Evolutionary conservation across 176 grass and related monocot genomes (phyloP), one percentile per base, ranked within the genome.

Genomic region (Ananas comosus): DNA sequence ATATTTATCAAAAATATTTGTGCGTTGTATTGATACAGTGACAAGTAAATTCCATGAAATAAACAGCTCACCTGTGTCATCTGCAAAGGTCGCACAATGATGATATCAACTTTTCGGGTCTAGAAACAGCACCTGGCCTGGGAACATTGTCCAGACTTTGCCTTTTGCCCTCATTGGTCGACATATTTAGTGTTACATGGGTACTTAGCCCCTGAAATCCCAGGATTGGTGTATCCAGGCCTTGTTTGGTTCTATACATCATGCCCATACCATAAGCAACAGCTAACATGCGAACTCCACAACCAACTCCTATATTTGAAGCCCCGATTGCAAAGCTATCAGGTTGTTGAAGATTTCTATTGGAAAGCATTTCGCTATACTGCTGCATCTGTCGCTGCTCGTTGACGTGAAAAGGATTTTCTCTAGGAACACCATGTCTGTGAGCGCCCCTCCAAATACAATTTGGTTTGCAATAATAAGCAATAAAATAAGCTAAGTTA

Each of bases 291-390:
- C 87, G 81, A 77, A 77, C 80, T 71, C 88, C 81, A 75, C 78
- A 76, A 73, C 91, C 92, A 82, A 88, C 83, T 51, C 78, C 88
- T 49, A 82, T 52, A 13, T 89, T 78, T 63, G 89, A 75, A 67
- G 74, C 70, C 68, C 89, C 80, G 71, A 80, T 65, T 80, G 88
- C 53, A 76, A 86, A 51, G 64, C 86, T 63, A 69, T 72, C 81
- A 59, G 85, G 70, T 76, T 91, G 92, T 63, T 88, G 88, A 83
- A 83, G 71, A 67, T 51, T 90, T 83, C 87, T 87, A 72, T 87
- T 78, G 2, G 84, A 83, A 53, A 94, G 72, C 85, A 99, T 91
- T 64, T 88, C 89, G 57, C 65, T 92, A 61, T 88, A 90, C 63
- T 80, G 94, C 68, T 27, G 25, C 25, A 85, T 82, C 78, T 84